Evolutionary conservation across 2,329 filamentous ascomycete genomes (phyloP).

Genomic region (Calonectria honghensis): DNA sequence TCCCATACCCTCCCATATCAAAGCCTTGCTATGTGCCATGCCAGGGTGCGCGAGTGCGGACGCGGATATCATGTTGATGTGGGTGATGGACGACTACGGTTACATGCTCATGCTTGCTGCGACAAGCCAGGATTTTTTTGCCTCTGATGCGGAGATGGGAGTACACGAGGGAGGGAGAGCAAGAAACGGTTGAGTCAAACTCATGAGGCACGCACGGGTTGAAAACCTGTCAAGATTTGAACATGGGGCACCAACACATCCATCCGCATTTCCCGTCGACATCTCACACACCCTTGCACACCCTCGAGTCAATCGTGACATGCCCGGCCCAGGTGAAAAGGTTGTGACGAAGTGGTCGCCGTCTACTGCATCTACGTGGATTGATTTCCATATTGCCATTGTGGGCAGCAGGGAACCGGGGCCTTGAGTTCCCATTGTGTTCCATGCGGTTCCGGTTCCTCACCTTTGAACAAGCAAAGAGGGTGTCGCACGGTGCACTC

Average conservation of each 20-base stretch:
- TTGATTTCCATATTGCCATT: slow-evolving; percentile 41
- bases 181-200: slow-evolving; percentile 30
- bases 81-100: slow-evolving; percentile 13
- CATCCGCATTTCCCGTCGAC: slow-evolving; percentile 56
- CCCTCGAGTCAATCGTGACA: slow-evolving; percentile 52
- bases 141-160: slow-evolving; percentile 20
- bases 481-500: slow-evolving; percentile 40
- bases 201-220: slow-evolving; percentile 37
- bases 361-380: slow-evolving; percentile 27
- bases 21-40: slow-evolving; percentile 26
- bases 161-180: slow-evolving; percentile 32
- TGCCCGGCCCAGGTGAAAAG: slow-evolving; percentile 20
- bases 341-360: slow-evolving; percentile 40
- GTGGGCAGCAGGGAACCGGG: slow-evolving; percentile 38
- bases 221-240: slow-evolving; percentile 43
- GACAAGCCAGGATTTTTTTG: slow-evolving; percentile 24
- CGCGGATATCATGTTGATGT: background rate
- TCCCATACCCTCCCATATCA: slow-evolving; percentile 28
- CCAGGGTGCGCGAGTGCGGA: background rate
- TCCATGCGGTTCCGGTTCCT: slow-evolving; percentile 34
- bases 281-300: slow-evolving; percentile 52
- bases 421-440: slow-evolving; percentile 30
- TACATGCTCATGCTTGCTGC: slow-evolving; percentile 8
- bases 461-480: slow-evolving; percentile 33
- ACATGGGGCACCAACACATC: slow-evolving; percentile 55